A percentile compares a stretch with the other conserved stretches of the same genome.
phyloP scores from a whole-genome alignment of 345 rosid genomes.

The Firmiana major region DNA sequence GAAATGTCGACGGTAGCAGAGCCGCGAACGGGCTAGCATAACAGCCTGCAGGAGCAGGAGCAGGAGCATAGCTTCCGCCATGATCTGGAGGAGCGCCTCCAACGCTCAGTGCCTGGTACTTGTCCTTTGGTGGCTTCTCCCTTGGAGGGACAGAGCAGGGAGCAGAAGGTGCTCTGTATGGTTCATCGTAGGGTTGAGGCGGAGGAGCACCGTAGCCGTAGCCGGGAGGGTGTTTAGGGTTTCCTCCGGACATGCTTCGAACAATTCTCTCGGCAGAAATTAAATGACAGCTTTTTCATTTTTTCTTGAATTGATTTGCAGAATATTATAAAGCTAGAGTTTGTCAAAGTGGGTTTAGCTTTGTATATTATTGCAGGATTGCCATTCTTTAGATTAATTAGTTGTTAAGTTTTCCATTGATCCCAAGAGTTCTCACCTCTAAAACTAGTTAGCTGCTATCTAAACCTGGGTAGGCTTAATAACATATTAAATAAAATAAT shows the following conservation, averaged over 20 bases:
- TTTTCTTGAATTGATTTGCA: neutral
- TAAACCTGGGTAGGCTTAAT: too few relatives aligned
- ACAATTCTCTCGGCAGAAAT: neutral
- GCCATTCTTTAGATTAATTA: neutral
- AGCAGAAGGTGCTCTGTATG: slow-evolving; percentile 37
- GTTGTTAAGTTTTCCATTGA: slow-evolving; percentile 6
- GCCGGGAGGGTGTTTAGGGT: slow-evolving; percentile 43
- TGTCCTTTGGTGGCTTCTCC: slow-evolving; percentile 68
- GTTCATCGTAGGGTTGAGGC: slow-evolving; percentile 29
- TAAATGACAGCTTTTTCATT: neutral
- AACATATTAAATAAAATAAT: too few relatives aligned
- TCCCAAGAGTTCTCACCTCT: neutral
- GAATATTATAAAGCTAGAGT: neutral
- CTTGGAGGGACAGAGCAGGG: slow-evolving; percentile 38
- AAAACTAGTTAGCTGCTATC: too few relatives aligned
- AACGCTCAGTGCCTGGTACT: slow-evolving; percentile 35
- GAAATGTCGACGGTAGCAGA: slow-evolving; percentile 71
- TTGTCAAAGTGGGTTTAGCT: neutral
- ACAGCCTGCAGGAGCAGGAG: slow-evolving; percentile 33
- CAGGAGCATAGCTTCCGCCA: slow-evolving; percentile 37
- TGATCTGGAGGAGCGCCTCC: slow-evolving; percentile 27
- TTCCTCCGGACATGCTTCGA: slow-evolving; percentile 40
- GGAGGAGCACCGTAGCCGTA: slow-evolving; percentile 60
- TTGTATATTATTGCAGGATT: too few relatives aligned
- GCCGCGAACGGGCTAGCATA: slow-evolving; percentile 68